A percentile compares a stretch with the other conserved stretches of the same genome.
phyloP scores from a whole-genome alignment of 305 asterid species.

The Rubia tinctorum region DNA sequence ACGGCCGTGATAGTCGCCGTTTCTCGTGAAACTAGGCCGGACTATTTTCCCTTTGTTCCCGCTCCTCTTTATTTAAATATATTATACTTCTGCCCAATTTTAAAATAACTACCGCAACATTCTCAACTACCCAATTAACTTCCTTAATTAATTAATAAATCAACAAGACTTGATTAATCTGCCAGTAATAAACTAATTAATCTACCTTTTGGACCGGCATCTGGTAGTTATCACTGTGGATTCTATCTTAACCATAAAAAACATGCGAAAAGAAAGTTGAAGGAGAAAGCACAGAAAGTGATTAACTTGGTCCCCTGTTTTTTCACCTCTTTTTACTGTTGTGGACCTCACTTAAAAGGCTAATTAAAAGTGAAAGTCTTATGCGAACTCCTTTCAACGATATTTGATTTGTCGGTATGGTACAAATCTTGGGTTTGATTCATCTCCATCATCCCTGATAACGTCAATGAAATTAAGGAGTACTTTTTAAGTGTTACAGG shows the following conservation, averaged over 20 bases:
- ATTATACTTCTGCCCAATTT: background rate
- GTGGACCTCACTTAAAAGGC: background rate
- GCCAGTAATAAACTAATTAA: background rate
- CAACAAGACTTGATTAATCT: no score
- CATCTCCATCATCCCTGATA: no score
- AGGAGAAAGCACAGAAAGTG: background rate
- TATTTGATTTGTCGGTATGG: background rate
- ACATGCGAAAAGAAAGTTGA: constrained; percentile 9
- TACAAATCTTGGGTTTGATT: background rate
- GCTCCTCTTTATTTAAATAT: background rate
- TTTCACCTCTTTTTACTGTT: background rate
- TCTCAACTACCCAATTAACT: constrained; percentile 13
- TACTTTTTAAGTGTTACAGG: no score
- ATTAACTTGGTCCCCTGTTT: background rate
- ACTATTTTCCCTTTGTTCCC: constrained; percentile 12
- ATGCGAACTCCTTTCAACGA: background rate
- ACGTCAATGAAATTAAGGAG: no score
- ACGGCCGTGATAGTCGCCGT: constrained; percentile 32
- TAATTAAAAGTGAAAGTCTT: background rate
- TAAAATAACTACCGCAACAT: constrained; percentile 15
- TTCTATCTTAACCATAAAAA: background rate
- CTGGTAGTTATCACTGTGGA: constrained; percentile 17
- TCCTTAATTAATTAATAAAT: background rate
- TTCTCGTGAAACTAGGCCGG: constrained; percentile 26
- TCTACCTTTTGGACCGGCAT: constrained; percentile 17